Conservation (phyloP, 2,329 filamentous ascomycete species). For the Fusarium sublunatum region DNA sequence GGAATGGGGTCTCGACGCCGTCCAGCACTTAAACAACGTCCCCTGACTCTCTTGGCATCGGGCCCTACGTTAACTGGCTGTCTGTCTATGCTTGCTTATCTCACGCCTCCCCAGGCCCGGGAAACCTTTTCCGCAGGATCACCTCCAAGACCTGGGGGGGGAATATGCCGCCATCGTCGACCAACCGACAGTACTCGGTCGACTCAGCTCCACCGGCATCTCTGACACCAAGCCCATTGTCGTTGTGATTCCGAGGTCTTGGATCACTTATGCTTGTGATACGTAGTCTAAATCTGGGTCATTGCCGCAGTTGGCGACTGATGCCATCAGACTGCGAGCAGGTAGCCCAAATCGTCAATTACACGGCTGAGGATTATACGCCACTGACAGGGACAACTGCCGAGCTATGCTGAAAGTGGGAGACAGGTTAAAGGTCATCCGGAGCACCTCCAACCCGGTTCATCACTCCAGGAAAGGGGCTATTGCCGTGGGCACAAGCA, state of each 20-base stretch:
- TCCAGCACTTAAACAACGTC: constrained; percentile 17
- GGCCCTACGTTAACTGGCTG: constrained; percentile 23
- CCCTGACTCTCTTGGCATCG: constrained; percentile 26
- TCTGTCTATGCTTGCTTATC: constrained; percentile 7
- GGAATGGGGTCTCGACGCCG: constrained; percentile 5
- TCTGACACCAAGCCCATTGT: constrained; percentile 33
- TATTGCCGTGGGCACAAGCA: no score
- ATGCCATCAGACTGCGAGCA: constrained; percentile 27
- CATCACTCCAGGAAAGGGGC: neutral
- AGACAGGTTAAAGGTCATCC: neutral
- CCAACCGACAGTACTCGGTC: constrained; percentile 12
- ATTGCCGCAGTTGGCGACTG: constrained; percentile 15
- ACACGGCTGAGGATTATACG: constrained; percentile 6
- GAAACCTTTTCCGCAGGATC: constrained; percentile 29
- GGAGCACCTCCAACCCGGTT: neutral
- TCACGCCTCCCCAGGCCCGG: constrained; percentile 17
- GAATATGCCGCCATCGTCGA: constrained; percentile 3
- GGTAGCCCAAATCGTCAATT: constrained; percentile 27
- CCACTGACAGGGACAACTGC: constrained; percentile 9
- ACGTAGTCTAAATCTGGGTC: constrained; percentile 9
- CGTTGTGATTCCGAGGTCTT: constrained; percentile 31
- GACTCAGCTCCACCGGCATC: constrained; percentile 31
- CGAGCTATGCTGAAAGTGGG: neutral
- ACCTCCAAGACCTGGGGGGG: neutral
- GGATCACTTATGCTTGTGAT: constrained; percentile 3